Conservation (phyloP, 1,284 basidiomycete genomes). For the Ceratorhiza oryzae-sativae region DNA sequence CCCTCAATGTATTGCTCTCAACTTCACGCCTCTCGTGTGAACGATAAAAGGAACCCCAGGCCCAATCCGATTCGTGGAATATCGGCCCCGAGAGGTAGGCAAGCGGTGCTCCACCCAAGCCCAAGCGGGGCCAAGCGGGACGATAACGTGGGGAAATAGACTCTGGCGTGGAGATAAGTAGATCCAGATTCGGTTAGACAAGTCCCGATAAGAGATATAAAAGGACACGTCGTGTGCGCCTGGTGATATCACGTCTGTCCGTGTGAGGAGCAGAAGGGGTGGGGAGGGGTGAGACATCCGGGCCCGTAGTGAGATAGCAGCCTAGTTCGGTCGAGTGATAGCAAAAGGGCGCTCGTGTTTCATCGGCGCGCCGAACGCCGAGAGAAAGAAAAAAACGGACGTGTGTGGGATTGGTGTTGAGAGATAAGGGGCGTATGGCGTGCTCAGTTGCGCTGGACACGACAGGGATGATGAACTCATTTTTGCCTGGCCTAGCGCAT, state of each 20-base stretch:
- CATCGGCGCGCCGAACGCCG: not conserved
- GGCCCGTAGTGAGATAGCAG: too few species aligned
- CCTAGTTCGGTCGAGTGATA: not conserved
- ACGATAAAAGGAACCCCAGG: not conserved
- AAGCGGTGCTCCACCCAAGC: too few species aligned
- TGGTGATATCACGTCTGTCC: too few species aligned
- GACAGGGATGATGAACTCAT: not conserved
- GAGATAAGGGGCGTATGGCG: constrained; percentile 1
- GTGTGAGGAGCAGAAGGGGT: too few species aligned
- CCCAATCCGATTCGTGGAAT: not conserved
- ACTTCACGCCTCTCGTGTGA: not conserved
- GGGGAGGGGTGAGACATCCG: too few species aligned
- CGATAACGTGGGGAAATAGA: constrained; percentile 21
- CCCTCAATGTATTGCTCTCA: constrained; percentile 24
- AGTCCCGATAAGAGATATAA: not conserved
- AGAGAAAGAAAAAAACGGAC: too few species aligned
- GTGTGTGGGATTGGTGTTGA: not conserved
- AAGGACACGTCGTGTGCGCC: not conserved
- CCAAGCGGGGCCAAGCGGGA: not conserved
- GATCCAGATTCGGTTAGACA: not conserved
- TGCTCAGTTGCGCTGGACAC: not conserved
- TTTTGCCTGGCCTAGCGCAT: too few species aligned
- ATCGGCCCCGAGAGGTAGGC: not conserved
- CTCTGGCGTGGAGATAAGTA: constrained; percentile 4
- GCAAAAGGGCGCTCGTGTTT: too few species aligned